Evolutionary conservation across 108 stramenopile genomes (phyloP), one percentile per base, ranked within the genome.

Genomic region (Chaetoceros muelleri): DNA sequence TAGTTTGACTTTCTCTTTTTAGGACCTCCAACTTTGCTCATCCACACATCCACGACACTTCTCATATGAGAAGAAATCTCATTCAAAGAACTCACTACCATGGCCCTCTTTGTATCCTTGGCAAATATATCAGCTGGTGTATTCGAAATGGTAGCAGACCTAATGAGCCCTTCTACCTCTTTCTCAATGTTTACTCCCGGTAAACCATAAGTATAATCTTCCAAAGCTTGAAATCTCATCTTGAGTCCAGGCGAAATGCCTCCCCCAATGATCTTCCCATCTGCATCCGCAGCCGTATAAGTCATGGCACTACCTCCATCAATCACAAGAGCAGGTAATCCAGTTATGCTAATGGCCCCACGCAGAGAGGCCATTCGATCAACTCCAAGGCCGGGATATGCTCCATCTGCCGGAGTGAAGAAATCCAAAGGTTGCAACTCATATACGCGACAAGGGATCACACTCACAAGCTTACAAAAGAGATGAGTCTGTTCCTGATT

Each of bases 251-350:
- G 78, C 0, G 67, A 58, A 54, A 90, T 90, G 2, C 85, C 85
- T 7, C 85, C 85, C 24, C 89, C 89, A 45, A 83, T 22, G n/a
- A 91, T 72, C 2, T 70, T 46, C 0, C 83, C 85, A 5, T 67
- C 59, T 0, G 26, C 44, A 57, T 87, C 74, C 2, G 76, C 46
- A 3, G 70, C 85, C 0, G 81, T 72, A 54, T 85, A 91, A 0
- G 89, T 91, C 58, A 72, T 62, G 30, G 81, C 82, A 0, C 81
- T 84, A 3, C 87, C 87, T 0, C 71, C 83, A 58, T 88, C 83
- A 53, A 88, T 70, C 2, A 84, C 81, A 26, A 82, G 30, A 2
- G 69, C 71, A 0, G 84, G 80, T 31, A 46, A 53, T 0, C 79
- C 79, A 54, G 65, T 48, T 18, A 61, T 54, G 44, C 73, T 45